Conservation (phyloP, 768 basidiomycete species). For the Boletus sp. region DNA sequence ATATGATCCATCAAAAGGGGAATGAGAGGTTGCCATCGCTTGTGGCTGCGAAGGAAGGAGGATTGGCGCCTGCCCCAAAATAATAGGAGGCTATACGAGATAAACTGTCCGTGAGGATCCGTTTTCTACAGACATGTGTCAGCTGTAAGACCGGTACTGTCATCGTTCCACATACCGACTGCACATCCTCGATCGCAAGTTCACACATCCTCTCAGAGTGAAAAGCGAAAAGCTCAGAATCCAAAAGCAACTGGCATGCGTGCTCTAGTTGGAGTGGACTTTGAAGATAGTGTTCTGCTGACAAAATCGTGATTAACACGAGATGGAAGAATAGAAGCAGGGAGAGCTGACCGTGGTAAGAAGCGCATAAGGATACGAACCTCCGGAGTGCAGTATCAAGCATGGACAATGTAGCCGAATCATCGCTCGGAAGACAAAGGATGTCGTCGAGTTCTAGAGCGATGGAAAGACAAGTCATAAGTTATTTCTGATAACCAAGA, state of each 20-base stretch:
- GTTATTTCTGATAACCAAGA: background rate
- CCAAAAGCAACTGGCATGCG: conserved; percentile 70
- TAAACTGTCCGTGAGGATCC: conserved; percentile 79
- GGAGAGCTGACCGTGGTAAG: conserved; percentile 72
- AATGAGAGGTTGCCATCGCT: conserved; percentile 79
- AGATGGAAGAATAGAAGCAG: background rate
- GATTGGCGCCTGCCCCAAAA: conserved; percentile 67
- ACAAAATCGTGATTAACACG: conserved; percentile 13
- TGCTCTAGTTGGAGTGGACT: conserved; percentile 81
- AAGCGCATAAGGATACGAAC: conserved; percentile 74
- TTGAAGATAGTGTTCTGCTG: conserved; percentile 77
- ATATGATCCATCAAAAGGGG: conserved; percentile 85
- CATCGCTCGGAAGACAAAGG: conserved; percentile 58
- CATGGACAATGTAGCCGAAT: conserved; percentile 57
- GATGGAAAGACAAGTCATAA: conserved; percentile 2
- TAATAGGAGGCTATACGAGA: conserved; percentile 75
- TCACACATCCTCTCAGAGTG: conserved; percentile 93
- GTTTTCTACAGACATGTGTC: conserved; percentile 52
- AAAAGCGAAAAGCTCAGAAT: conserved; percentile 84
- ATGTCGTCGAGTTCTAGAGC: conserved; percentile 82
- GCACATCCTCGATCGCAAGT: conserved; percentile 65
- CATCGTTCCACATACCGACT: conserved; percentile 46
- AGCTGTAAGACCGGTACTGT: background rate
- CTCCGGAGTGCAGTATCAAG: conserved; percentile 78
- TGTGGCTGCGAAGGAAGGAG: conserved; percentile 71